Evolutionary conservation across 106 monocot species (phyloP), one percentile per base, ranked within the genome.

Genomic region (Narthecium ossifragum): DNA sequence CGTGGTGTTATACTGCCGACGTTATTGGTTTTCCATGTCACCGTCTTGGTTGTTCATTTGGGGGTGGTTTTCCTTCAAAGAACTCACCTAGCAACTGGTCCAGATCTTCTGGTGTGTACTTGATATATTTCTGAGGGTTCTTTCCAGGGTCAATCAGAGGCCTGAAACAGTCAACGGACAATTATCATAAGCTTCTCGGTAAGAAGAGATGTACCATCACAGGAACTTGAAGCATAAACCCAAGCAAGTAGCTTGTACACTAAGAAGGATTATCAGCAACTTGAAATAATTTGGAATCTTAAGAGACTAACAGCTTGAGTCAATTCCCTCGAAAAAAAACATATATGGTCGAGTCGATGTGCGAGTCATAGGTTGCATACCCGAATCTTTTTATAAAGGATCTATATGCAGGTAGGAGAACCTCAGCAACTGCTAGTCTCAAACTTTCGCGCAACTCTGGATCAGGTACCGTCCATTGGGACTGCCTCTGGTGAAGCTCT

Each of bases 381-480:
- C 81, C 85, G 38, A 85, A 79, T 9, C 85, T 78, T 56, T 82
- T 90, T 57, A 82, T 53, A 56, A 90, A 90, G 66, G 75, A 76
- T 56, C 90, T 68, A 55, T 90, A 90, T 3, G 90, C 90, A 36
- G 90, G 85, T 31, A 85, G 57, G 15, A 90, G 78, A 52, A 90
- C 63, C 63, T 90, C 90, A 37, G 85, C 90, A 49, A 90, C 78
- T 39, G 90, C 78, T 33, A 90, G 90, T 57, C 76, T 75, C 60
- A 90, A 61, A 61, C 85, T 85, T 26, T 90, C 90, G 2, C 85
- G 78, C 63, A 90, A 66, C 61, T 90, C 90, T 31, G 65, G 81
- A 73, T 90, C 90, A 58, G 85, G 90, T 13, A 90, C 85, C 0
- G 78, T 73, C 90, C 90, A 85, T 47, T 82, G 81, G 23, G 85